These are phyloP conservation scores for Neospora caninum DNA, from an alignment of 169 alveolate genomes.

Conservation along the genomic window DNA sequence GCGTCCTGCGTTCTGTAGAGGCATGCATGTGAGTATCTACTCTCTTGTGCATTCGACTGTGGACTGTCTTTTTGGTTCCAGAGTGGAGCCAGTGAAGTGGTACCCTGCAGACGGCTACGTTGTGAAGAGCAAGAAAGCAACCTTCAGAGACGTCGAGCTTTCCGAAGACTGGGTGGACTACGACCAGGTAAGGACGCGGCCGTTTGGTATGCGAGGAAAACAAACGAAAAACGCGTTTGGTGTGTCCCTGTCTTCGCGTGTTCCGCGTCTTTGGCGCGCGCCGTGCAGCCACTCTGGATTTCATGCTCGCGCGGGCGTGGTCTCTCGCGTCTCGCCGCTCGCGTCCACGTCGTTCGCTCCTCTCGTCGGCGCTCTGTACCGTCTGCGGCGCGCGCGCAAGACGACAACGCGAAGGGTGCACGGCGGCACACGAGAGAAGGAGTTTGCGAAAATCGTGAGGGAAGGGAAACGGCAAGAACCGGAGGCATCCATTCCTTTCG, in stretches of 20 bases:
- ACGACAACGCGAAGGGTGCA: too few relatives aligned
- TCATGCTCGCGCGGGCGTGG: too few relatives aligned
- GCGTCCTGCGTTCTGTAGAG: too few relatives aligned
- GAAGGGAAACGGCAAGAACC: neutral
- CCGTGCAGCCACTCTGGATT: too few relatives aligned
- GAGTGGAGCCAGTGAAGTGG: conserved; percentile 53
- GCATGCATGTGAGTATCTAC: too few relatives aligned
- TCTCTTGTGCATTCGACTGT: too few relatives aligned
- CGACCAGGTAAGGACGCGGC: conserved; percentile 27
- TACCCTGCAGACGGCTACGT: conserved; percentile 45
- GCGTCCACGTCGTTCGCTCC: too few relatives aligned
- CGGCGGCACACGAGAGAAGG: neutral
- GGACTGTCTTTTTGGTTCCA: neutral
- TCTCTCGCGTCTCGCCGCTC: too few relatives aligned
- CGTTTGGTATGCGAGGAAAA: neutral
- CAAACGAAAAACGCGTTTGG: neutral
- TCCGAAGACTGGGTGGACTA: conserved; percentile 63
- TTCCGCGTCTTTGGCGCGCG: too few relatives aligned
- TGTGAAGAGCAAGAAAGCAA: neutral
- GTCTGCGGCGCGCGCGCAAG: too few relatives aligned
- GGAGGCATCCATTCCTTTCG: neutral
- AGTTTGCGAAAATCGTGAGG: neutral
- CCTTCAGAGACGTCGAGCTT: conserved; percentile 37
- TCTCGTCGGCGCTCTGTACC: too few relatives aligned
- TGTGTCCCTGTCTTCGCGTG: neutral